Conservation (phyloP, 805 yeast genomes). For the Candida rishiriensis region DNA sequence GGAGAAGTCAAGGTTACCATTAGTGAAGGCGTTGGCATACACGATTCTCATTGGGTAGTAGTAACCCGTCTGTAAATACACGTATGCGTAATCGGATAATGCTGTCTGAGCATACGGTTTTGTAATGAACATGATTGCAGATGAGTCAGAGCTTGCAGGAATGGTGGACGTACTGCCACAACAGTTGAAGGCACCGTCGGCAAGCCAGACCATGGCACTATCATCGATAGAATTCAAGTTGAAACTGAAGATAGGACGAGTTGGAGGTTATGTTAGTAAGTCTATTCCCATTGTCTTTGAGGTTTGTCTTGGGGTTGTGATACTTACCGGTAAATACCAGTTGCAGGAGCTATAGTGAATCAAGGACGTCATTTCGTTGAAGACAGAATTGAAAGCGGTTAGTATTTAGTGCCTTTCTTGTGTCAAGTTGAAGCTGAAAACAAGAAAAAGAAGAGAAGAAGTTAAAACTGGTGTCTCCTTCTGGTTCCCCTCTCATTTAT, state of each 20-base stretch:
- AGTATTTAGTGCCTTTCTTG: too few relatives aligned
- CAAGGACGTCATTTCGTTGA: too few relatives aligned
- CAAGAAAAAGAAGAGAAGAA: too few relatives aligned
- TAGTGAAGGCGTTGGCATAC: not conserved
- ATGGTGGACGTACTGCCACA: conserved; percentile 4
- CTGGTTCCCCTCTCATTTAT: too few relatives aligned
- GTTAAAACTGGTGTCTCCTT: too few relatives aligned
- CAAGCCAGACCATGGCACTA: conserved; percentile 6
- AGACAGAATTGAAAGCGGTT: too few relatives aligned
- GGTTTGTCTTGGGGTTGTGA: too few relatives aligned
- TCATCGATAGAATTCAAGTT: conserved; percentile 3
- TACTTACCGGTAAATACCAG: too few relatives aligned
- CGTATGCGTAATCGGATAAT: not conserved
- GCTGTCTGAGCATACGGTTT: not conserved
- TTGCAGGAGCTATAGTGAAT: too few relatives aligned
- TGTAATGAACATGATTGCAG: conserved; percentile 2
- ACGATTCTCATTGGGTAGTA: conserved; percentile 5
- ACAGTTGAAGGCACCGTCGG: conserved; percentile 9
- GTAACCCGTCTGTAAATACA: not conserved
- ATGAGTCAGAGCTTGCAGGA: not conserved
- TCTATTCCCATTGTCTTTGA: too few relatives aligned
- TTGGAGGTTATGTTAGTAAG: conserved; percentile 3
- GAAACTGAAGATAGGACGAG: conserved; percentile 5
- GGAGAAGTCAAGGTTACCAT: not conserved
- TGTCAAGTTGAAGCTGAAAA: too few relatives aligned